Conservation (phyloP, 257 asterid genomes). For the Penstemon eatonii region DNA sequence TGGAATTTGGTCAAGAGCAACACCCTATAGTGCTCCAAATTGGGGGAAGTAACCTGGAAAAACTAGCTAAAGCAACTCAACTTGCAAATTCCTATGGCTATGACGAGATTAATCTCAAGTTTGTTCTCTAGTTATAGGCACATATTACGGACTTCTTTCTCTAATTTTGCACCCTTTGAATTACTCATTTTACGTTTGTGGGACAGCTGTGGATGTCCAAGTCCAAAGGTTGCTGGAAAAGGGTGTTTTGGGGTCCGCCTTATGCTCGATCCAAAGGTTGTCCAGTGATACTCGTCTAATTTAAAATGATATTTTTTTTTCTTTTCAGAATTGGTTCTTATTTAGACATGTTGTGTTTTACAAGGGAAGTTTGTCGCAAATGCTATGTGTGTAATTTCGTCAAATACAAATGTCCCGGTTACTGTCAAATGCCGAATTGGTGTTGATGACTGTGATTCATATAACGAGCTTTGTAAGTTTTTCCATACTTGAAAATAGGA, state of each 20-base stretch:
- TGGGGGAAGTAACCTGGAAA: conserved; percentile 87
- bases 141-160: conserved; percentile 9
- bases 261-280: conserved; percentile 98
- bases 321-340: conserved; percentile 40
- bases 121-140: conserved; percentile 30
- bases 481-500: conserved; percentile 18
- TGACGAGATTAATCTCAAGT: conserved; percentile 95
- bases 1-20: conserved; percentile 86
- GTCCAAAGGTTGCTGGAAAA: conserved; percentile 95
- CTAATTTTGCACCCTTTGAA: conserved; percentile 13
- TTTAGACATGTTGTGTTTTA: conserved; percentile 27
- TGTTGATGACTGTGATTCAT: conserved; percentile 85
- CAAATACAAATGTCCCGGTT: conserved; percentile 87
- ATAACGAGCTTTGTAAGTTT: conserved; percentile 85
- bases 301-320: neutral
- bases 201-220: conserved; percentile 97
- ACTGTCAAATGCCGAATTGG: conserved; percentile 97
- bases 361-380: conserved; percentile 78
- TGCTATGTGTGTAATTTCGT: conserved; percentile 91
- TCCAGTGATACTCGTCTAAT: conserved; percentile 21
- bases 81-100: conserved; percentile 87
- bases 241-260: conserved; percentile 95
- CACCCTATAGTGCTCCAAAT: conserved; percentile 97
- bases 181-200: conserved; percentile 26
- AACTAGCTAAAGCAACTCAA: conserved; percentile 83